Evolutionary conservation across 345 rosid genomes (phyloP).

Genomic region (Toxicodendron radicans): DNA sequence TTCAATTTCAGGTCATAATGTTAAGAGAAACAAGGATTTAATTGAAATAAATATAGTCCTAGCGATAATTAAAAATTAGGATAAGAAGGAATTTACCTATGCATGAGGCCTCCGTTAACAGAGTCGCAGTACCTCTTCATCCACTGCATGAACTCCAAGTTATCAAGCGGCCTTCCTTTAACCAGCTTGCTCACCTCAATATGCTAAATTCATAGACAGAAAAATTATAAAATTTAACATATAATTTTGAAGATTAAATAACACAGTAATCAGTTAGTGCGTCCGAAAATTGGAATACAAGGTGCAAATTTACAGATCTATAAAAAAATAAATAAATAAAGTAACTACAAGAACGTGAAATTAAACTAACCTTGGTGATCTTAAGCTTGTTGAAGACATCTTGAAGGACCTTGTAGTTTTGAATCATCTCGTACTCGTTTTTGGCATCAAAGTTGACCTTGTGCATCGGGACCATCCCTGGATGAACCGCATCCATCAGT

Average conservation of each 20-base stretch:
- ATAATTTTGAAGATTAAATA: too few relatives aligned
- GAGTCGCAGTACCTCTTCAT: conserved; percentile 95
- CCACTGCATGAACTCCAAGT: conserved; percentile 99
- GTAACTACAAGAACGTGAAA: not conserved
- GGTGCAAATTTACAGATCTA: too few relatives aligned
- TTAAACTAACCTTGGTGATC: conserved; percentile 68
- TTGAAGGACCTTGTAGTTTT: conserved; percentile 94
- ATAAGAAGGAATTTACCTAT: conserved; percentile 38
- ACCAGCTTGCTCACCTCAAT: conserved; percentile 88
- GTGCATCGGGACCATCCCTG: conserved; percentile 94
- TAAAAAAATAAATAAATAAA: not conserved
- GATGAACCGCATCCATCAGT: conserved; percentile 89
- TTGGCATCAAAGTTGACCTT: conserved; percentile 97
- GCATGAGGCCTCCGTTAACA: conserved; percentile 57
- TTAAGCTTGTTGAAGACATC: conserved; percentile 96
- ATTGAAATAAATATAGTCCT: not conserved
- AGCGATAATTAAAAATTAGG: not conserved
- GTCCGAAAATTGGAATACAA: too few relatives aligned
- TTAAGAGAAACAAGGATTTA: not conserved
- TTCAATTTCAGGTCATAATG: not conserved
- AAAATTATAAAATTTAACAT: not conserved
- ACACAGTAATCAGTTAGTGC: too few relatives aligned
- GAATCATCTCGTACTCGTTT: conserved; percentile 97
- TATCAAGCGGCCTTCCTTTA: conserved; percentile 95
- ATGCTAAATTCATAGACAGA: conserved; percentile 40